Conservation (phyloP, 2,329 filamentous ascomycete genomes). For the Proliferodiscus dingleyae region DNA sequence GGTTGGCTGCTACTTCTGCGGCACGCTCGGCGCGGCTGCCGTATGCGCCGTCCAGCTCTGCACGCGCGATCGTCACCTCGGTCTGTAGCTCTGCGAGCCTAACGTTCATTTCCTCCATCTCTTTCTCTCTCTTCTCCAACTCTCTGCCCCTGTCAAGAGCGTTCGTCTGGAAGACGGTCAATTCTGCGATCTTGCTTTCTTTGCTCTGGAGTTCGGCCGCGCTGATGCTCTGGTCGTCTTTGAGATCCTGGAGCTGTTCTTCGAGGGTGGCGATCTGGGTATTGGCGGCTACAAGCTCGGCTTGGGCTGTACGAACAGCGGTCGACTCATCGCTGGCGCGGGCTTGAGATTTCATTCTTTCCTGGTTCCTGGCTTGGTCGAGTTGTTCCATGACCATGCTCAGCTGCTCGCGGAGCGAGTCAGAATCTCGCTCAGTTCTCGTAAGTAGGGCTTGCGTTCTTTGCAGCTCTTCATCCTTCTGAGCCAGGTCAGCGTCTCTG, state of each 20-base stretch:
- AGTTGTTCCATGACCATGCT: constrained; percentile 31
- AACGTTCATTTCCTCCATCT: constrained; percentile 52
- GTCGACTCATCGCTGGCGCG: constrained; percentile 21
- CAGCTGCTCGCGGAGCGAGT: constrained; percentile 29
- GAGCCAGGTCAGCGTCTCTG: constrained; percentile 59
- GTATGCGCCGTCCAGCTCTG: constrained; percentile 92
- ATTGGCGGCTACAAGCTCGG: constrained; percentile 26
- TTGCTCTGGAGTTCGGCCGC: not conserved
- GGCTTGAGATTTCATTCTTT: constrained; percentile 19
- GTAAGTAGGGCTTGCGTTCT: constrained; percentile 33
- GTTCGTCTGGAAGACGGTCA: too few species aligned
- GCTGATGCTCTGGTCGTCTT: constrained; percentile 21
- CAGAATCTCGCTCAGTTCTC: constrained; percentile 30
- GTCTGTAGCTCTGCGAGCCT: constrained; percentile 63
- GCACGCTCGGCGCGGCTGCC: constrained; percentile 67
- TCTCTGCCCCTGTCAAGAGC: constrained; percentile 25
- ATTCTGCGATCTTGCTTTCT: constrained; percentile 2
- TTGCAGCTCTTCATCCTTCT: constrained; percentile 53
- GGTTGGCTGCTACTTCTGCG: constrained; percentile 57
- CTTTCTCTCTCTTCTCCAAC: constrained; percentile 39
- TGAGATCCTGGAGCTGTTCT: constrained; percentile 26
- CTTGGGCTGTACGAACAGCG: constrained; percentile 19
- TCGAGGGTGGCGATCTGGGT: constrained; percentile 29
- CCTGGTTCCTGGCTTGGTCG: constrained; percentile 26
- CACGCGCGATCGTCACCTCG: constrained; percentile 83